These are phyloP conservation scores for Ophiocordyceps sinensis DNA, from an alignment of 2,329 filamentous ascomycete genomes.

Conservation along the genomic window DNA sequence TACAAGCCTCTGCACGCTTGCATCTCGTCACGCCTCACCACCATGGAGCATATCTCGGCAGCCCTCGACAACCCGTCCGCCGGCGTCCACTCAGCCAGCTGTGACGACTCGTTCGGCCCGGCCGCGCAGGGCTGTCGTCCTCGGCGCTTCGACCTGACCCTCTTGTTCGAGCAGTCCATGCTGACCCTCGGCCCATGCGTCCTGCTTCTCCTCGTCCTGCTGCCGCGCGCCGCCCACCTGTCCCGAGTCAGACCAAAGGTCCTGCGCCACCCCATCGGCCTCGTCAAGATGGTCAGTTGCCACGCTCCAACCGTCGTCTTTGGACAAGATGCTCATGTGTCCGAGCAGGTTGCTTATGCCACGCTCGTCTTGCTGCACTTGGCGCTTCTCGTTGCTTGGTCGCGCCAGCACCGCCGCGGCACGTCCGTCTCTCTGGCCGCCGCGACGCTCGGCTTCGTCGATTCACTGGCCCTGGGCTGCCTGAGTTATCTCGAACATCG, in stretches of 20 bases:
- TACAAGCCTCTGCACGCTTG: not conserved
- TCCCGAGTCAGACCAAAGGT: not conserved
- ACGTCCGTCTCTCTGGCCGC: slow-evolving; percentile 2
- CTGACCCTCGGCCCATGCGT: not conserved
- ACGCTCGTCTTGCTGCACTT: not conserved
- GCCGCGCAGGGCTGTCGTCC: not conserved
- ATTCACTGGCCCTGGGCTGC: slow-evolving; percentile 8
- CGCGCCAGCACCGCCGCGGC: not conserved
- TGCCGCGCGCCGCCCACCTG: not conserved
- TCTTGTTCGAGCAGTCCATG: not conserved
- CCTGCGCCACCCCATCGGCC: not conserved
- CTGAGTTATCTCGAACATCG: slow-evolving; percentile 17
- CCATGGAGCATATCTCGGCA: no score
- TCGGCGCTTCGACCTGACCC: not conserved
- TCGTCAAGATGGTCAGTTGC: not conserved
- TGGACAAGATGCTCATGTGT: not conserved
- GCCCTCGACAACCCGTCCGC: no score
- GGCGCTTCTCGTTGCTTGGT: not conserved
- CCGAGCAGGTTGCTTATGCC: not conserved
- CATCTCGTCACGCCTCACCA: no score
- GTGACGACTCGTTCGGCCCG: not conserved
- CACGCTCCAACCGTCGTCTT: not conserved
- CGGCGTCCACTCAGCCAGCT: no score
- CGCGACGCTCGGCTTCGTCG: slow-evolving; percentile 12
- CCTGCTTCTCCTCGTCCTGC: slow-evolving; percentile 1